Base-by-base conservation (phyloP, 352 stramenopile species). In the Globisporangium ultimum region DNA sequence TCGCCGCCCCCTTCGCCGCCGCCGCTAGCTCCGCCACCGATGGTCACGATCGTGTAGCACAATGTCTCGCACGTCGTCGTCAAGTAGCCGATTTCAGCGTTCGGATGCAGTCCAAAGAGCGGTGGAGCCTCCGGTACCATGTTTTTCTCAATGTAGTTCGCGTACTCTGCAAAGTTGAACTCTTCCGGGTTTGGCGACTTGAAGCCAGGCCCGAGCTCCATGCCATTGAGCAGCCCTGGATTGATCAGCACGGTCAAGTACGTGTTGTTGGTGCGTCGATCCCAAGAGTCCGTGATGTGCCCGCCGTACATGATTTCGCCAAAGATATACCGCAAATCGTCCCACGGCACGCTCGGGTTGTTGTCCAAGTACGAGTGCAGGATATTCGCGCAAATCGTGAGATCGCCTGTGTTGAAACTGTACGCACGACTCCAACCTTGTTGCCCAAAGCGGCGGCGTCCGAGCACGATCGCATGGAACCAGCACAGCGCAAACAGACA, bases 251-350 rank as follows among this genome's bases (percentile, higher is more conserved):
- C 88, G 14, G 75, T 71, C 51, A 98, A 66, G 64, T 98, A 98
- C 46, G 91, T 97, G 65, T 98, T 98, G 76, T 96, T 97, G n/a
- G 92, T 98, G 50, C 94, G 87, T 32, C 93, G 89, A 71, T 98
- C 94, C 94, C 94, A 98, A 11, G 93, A 88, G 60, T 98, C 93
- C 12, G 94, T 98, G 59, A 98, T 98, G 64, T 98, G 93, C 11
- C 94, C 94, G 36, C 94, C 94, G 72, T 98, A 98, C 94, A 98
- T 98, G 73, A 98, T 98, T 70, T 98, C 93, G 32, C 94, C 94
- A 66, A 98, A 98, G 46, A 98, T 89, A 66, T 98, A 98, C 14
- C 95, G 87, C 7, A 98, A 63, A 74, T 98, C 95, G 69, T 98
- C 92, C 93, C 93, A 98, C 13, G 93, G 93, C 49, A 98, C 88